These are phyloP conservation scores for Thalassiosira delicatula DNA, from an alignment of 352 stramenopile genomes.

Conservation along the genomic window DNA sequence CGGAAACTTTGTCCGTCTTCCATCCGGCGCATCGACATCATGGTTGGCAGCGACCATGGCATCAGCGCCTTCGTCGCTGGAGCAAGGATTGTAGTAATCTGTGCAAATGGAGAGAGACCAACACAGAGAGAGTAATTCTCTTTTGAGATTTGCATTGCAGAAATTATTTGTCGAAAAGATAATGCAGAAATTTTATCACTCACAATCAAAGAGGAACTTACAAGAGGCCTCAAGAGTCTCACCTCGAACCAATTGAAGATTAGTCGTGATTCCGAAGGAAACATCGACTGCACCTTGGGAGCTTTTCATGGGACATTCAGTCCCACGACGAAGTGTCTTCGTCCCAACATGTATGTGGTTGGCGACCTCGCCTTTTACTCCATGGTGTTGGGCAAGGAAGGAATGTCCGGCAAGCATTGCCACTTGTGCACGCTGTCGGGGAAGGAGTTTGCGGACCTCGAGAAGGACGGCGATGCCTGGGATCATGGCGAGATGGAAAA, in stretches of 20 bases:
- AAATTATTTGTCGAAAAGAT: constrained; percentile 22
- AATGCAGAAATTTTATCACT: constrained; percentile 7
- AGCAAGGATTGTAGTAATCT: constrained; percentile 2
- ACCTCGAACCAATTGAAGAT: neutral
- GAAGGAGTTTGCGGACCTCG: neutral
- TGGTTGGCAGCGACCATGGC: constrained; percentile 19
- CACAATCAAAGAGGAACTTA: neutral
- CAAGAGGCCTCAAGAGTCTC: neutral
- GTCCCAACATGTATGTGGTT: constrained; percentile 2
- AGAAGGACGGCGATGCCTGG: neutral
- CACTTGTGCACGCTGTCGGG: constrained; percentile 5
- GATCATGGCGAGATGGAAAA: neutral
- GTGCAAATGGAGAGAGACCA: neutral
- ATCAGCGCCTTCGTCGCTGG: constrained; percentile 30
- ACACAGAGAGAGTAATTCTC: constrained; percentile 6
- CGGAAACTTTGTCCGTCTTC: neutral
- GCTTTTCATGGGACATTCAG: too few relatives aligned
- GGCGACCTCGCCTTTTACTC: constrained; percentile 21
- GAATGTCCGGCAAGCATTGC: neutral
- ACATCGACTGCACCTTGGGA: too few relatives aligned
- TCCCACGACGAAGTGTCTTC: too few relatives aligned
- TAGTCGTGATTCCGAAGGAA: too few relatives aligned
- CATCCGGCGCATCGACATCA: constrained; percentile 21
- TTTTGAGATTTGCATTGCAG: constrained; percentile 17
- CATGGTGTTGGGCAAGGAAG: constrained; percentile 11